Base-by-base conservation (phyloP, 176 grass and related monocot species). In the Microstegium vimineum region DNA sequence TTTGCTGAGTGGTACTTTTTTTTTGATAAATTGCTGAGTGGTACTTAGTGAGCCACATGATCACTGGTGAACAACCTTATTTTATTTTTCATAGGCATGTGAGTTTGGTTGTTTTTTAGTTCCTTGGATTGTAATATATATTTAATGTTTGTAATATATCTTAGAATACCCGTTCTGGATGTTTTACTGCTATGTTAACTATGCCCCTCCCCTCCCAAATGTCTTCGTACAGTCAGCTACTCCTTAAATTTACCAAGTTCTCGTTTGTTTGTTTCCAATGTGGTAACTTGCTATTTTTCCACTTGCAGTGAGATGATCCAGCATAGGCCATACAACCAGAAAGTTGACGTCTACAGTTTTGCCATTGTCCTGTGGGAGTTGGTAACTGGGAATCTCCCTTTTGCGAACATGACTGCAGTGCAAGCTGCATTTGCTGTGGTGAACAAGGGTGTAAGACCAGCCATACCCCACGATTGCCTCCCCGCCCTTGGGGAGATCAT, bases 331-430 rank as follows among this genome's bases (percentile, higher is more conserved):
- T 91, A 91, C 71, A 81, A 91, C 73, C 89, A 91, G 68, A 91
- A 91, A 51, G 89, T 91, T 22, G 89, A 87, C 41, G 89, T 91
- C 71, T 91, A 91, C 77, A 91, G 89, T 75, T 91, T 91, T 71
- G 89, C 81, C 46, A 87, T 91, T 4, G 89, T 91, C 45, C 34
- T 91, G 64, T 91, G 89, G 89, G 89, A 91, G 81, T 71, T 91
- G 2, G 79, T 91, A 77, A 87, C 85, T 14, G 89, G 89, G 23
- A 85, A n/a, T 2, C 52, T 77, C 18, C 89, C 89, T 38, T 91
- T 87, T 63, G 64, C 81, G 41, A 87, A 84, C 71, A 91, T 91
- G 89, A 91, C 85, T 32, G 85, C 89, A 1, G 85, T 91, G 51
- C 85, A 91, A 70, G 89, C 89, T 66, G 89, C 89, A 51, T 91